Evolutionary conservation across 495 filamentous ascomycete species (phyloP).

Genomic region (Chaetomium tenue): DNA sequence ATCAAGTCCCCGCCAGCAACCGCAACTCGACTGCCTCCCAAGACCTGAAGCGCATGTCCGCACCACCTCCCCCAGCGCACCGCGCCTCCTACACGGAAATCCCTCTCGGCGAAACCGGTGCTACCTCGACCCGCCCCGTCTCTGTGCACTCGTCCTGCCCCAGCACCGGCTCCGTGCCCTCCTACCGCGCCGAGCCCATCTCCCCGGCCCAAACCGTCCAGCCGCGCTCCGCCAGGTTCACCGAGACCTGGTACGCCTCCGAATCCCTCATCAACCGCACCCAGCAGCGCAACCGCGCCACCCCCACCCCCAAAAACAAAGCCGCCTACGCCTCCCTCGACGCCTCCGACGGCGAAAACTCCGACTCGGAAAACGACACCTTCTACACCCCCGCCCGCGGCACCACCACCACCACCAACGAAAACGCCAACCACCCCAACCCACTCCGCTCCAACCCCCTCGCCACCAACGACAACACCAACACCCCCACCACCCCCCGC

Average conservation of each 20-base stretch:
- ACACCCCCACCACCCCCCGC: background rate
- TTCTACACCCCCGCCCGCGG: constrained; percentile 23
- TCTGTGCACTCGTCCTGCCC: constrained; percentile 31
- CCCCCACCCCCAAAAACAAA: constrained; percentile 31
- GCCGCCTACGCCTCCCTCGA: constrained; percentile 41
- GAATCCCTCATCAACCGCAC: constrained; percentile 55
- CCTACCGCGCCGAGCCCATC: constrained; percentile 24
- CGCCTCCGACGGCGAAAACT: constrained; percentile 29
- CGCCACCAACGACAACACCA: constrained; percentile 9
- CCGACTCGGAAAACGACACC: constrained; percentile 34
- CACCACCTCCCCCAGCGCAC: constrained; percentile 30
- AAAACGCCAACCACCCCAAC: constrained; percentile 43
- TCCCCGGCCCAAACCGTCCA: constrained; percentile 39
- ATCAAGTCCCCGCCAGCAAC: constrained; percentile 46
- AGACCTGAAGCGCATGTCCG: constrained; percentile 46
- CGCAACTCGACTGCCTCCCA: constrained; percentile 43
- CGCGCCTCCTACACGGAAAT: constrained; percentile 43
- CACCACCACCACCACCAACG: constrained; percentile 21
- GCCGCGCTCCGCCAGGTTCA: constrained; percentile 59
- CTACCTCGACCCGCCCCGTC: constrained; percentile 30
- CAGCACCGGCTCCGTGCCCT: constrained; percentile 33
- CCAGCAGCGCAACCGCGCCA: constrained; percentile 42
- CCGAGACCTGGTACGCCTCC: constrained; percentile 57
- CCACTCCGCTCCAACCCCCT: constrained; percentile 47
- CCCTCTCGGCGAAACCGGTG: constrained; percentile 39